phyloP scores from a whole-genome alignment of 1,139 yeast genomes.

The Taphrina deformans region DNA sequence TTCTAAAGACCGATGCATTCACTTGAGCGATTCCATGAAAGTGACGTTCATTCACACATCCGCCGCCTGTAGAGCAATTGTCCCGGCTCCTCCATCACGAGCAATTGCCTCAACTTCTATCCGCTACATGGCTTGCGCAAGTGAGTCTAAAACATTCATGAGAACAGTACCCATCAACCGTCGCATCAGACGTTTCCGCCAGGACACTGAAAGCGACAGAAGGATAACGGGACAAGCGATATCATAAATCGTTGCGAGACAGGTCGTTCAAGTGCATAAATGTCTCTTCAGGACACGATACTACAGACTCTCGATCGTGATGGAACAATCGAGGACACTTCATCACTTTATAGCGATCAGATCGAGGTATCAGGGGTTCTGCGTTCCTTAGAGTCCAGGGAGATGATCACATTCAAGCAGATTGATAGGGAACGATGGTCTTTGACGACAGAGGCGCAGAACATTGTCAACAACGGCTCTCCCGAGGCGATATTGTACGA shows the following conservation, averaged over 20 bases:
- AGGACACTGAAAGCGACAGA: too few species aligned
- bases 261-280: not conserved
- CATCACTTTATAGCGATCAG: conserved; percentile 10
- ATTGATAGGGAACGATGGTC: conserved; percentile 74
- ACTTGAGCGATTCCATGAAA: too few species aligned
- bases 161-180: not conserved
- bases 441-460: conserved; percentile 76
- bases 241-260: too few species aligned
- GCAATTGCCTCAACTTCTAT: too few species aligned
- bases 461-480: conserved; percentile 75
- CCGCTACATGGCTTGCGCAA: not conserved
- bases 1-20: too few species aligned
- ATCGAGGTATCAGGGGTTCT: conserved; percentile 57
- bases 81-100: too few species aligned
- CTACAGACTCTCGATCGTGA: conserved; percentile 26
- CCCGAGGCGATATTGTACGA: conserved; percentile 82
- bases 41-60: too few species aligned
- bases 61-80: too few species aligned
- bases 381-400: conserved; percentile 80
- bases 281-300: conserved; percentile 24
- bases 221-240: too few species aligned
- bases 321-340: conserved; percentile 21
- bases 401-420: conserved; percentile 73
- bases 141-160: not conserved
- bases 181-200: not conserved